Conservation (phyloP, 257 asterid species). For the Solanum bukasovii region DNA sequence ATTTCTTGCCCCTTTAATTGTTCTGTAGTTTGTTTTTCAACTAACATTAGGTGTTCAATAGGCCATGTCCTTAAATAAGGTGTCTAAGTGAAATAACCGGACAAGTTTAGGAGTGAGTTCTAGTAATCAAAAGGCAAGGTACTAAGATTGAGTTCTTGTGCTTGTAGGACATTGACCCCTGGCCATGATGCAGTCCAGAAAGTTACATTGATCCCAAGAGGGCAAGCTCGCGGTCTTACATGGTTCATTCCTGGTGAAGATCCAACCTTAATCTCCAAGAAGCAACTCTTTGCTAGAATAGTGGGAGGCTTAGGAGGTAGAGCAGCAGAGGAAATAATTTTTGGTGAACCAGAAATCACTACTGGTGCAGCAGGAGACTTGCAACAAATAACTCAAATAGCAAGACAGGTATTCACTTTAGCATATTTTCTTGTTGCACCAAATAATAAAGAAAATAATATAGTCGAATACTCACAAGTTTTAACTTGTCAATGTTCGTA, state of each 20-base stretch:
- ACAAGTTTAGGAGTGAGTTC: background rate
- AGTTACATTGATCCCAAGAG: constrained; percentile 70
- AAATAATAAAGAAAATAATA: background rate
- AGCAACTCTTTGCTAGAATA: constrained; percentile 56
- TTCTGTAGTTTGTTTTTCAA: background rate
- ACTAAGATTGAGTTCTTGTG: background rate
- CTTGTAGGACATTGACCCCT: constrained; percentile 44
- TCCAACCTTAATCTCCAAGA: constrained; percentile 39
- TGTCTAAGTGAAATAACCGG: background rate
- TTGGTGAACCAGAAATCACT: constrained; percentile 58
- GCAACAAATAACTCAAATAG: constrained; percentile 50
- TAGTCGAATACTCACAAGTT: background rate
- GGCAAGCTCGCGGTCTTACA: constrained; percentile 70
- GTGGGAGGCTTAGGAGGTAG: constrained; percentile 74
- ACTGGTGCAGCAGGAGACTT: constrained; percentile 69
- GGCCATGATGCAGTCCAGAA: constrained; percentile 62
- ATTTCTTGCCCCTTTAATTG: background rate
- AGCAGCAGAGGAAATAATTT: constrained; percentile 62
- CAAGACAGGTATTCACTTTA: constrained; percentile 32
- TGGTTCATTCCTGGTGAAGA: constrained; percentile 58
- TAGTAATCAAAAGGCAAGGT: background rate
- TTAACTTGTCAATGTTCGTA: background rate
- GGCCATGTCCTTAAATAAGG: background rate
- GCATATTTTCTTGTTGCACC: background rate
- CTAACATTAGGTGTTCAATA: background rate